These are phyloP conservation scores for Maudiozyma saulgeensis DNA, from an alignment of 805 yeast species.

Conservation along the genomic window DNA sequence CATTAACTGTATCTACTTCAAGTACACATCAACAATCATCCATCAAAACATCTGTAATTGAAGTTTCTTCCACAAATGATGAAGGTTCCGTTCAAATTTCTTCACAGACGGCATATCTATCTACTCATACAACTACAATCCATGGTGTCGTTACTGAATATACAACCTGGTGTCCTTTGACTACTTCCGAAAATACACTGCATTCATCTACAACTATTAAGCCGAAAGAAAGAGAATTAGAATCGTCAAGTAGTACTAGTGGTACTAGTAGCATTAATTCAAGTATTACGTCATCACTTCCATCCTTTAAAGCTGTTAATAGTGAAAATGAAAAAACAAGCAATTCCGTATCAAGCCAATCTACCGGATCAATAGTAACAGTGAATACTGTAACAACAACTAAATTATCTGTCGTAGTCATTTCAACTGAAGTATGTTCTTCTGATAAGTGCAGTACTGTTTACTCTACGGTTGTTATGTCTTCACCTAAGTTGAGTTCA, in stretches of 20 bases:
- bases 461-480: neutral
- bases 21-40: neutral
- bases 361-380: neutral
- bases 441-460: conserved; percentile 4
- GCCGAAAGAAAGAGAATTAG: conserved; percentile 1
- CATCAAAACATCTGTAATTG: neutral
- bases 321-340: neutral
- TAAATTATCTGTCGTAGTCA: conserved; percentile 4
- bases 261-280: too few species aligned
- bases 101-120: conserved; percentile 2
- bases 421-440: conserved; percentile 14
- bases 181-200: neutral
- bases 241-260: neutral
- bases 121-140: conserved; percentile 17
- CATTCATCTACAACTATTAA: neutral
- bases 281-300: too few species aligned
- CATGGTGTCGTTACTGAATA: conserved; percentile 22
- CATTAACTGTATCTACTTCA: neutral
- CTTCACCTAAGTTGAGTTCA: neutral
- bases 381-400: conserved; percentile 3
- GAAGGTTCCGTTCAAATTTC: neutral
- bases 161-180: conserved; percentile 33
- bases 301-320: too few species aligned
- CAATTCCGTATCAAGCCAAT: neutral
- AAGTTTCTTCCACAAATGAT: neutral